Conservation (phyloP, 805 yeast genomes). For the Candida gorgasii region DNA sequence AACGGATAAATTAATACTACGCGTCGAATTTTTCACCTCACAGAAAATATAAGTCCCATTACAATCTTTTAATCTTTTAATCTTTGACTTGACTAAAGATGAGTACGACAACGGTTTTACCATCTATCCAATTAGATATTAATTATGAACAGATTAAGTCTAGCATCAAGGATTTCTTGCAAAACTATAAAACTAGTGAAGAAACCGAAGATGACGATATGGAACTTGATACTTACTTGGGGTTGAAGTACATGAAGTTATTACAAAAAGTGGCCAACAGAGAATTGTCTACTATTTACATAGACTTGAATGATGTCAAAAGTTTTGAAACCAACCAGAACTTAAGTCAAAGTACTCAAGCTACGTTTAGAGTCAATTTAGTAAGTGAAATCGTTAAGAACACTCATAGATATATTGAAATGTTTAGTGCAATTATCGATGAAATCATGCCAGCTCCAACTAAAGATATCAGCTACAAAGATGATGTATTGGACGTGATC, state of each 20-base stretch:
- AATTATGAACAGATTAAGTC: constrained; percentile 68
- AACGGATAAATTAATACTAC: constrained; percentile 5
- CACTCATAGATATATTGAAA: constrained; percentile 75
- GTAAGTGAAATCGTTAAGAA: constrained; percentile 66
- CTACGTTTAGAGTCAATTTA: constrained; percentile 24
- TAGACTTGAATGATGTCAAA: constrained; percentile 84
- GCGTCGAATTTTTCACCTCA: constrained; percentile 2
- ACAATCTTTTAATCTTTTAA: not conserved
- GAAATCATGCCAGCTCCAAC: constrained; percentile 86
- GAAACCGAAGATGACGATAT: constrained; percentile 23
- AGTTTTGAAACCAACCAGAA: constrained; percentile 56
- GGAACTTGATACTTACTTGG: constrained; percentile 21
- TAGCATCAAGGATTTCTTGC: constrained; percentile 62
- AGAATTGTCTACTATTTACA: constrained; percentile 61
- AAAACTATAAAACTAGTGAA: constrained; percentile 54
- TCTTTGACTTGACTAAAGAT: constrained; percentile 14
- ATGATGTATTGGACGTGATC: constrained; percentile 91
- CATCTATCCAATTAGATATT: constrained; percentile 67
- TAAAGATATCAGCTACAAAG: constrained; percentile 71
- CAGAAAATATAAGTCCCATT: not conserved
- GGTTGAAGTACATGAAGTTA: constrained; percentile 65
- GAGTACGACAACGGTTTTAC: constrained; percentile 41
- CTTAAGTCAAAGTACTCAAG: constrained; percentile 14
- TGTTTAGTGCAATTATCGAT: constrained; percentile 76
- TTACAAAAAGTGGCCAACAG: constrained; percentile 85